Percentiles rank a stretch among this genome's conserved stretches.
phyloP scores from a whole-genome alignment of 257 asterid species.

The Knoxia roxburghii region DNA sequence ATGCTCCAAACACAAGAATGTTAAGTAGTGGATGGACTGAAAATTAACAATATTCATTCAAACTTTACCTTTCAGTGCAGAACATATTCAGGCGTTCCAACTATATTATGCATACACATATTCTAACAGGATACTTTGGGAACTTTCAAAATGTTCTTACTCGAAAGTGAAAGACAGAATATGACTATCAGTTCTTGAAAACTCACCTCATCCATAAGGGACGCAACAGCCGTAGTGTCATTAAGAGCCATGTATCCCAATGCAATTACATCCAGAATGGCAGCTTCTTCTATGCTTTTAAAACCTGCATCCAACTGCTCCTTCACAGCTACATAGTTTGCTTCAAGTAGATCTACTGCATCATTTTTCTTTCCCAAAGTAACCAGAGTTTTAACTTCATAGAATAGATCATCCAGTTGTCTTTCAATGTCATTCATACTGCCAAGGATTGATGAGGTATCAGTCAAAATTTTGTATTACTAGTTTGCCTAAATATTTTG shows the following conservation, averaged over 20 bases:
- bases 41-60: background rate
- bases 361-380: slow-evolving; percentile 61
- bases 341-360: slow-evolving; percentile 65
- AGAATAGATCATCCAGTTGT: slow-evolving; percentile 62
- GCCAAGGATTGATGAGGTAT: slow-evolving; percentile 24
- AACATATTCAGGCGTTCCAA: background rate
- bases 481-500: no score
- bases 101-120: background rate
- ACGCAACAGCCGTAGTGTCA: slow-evolving; percentile 42
- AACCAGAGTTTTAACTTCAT: slow-evolving; percentile 61
- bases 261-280: slow-evolving; percentile 75
- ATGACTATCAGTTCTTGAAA: slow-evolving; percentile 15
- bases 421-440: slow-evolving; percentile 45
- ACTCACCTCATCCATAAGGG: slow-evolving; percentile 64
- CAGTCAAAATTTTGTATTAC: slow-evolving; percentile 23
- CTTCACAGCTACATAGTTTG: slow-evolving; percentile 69
- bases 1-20: background rate
- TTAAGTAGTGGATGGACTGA: background rate
- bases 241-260: slow-evolving; percentile 80
- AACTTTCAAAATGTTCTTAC: background rate
- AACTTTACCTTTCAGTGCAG: background rate
- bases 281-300: slow-evolving; percentile 76
- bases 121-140: background rate
- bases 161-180: slow-evolving; percentile 3
- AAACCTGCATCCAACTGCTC: slow-evolving; percentile 65